Evolutionary conservation across 495 filamentous ascomycete species (phyloP).

Genomic region (Xylaria curta): DNA sequence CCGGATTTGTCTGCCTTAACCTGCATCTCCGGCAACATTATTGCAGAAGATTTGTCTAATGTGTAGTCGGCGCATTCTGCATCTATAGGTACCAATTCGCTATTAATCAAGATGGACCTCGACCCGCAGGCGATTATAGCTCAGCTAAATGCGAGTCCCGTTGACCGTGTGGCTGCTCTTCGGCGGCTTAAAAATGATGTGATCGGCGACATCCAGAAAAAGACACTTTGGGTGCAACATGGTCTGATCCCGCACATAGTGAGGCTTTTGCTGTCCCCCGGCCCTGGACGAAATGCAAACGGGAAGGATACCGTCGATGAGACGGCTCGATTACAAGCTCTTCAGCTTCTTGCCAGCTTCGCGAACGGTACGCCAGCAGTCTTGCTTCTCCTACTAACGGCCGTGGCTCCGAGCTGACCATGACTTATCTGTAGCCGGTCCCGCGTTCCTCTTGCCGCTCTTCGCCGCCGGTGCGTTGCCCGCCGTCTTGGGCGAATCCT

Average conservation of each 20-base stretch:
- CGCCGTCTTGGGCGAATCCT: conserved; percentile 70
- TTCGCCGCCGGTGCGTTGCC: conserved; percentile 69
- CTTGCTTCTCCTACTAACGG: neutral
- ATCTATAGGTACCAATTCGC: conserved; percentile 9
- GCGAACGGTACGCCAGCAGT: conserved; percentile 69
- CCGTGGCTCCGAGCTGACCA: conserved; percentile 12
- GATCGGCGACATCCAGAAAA: conserved; percentile 86
- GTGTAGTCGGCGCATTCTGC: neutral
- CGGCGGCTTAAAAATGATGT: conserved; percentile 84
- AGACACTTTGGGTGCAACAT: conserved; percentile 72
- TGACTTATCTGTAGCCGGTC: conserved; percentile 67
- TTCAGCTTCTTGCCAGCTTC: conserved; percentile 81
- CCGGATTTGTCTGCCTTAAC: neutral
- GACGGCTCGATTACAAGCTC: conserved; percentile 74
- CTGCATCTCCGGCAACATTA: neutral
- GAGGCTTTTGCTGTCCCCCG: conserved; percentile 55
- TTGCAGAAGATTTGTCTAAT: neutral
- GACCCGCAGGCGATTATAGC: conserved; percentile 59
- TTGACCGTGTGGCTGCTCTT: conserved; percentile 69
- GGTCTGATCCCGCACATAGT: conserved; percentile 75
- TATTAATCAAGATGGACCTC: conserved; percentile 32
- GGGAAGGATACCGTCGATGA: conserved; percentile 62
- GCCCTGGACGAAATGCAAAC: conserved; percentile 18
- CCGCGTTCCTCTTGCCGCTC: conserved; percentile 77
- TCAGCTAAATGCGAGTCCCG: conserved; percentile 67